Conservation (phyloP, 1,284 basidiomycete species). For the Fomitopsis palustris region DNA sequence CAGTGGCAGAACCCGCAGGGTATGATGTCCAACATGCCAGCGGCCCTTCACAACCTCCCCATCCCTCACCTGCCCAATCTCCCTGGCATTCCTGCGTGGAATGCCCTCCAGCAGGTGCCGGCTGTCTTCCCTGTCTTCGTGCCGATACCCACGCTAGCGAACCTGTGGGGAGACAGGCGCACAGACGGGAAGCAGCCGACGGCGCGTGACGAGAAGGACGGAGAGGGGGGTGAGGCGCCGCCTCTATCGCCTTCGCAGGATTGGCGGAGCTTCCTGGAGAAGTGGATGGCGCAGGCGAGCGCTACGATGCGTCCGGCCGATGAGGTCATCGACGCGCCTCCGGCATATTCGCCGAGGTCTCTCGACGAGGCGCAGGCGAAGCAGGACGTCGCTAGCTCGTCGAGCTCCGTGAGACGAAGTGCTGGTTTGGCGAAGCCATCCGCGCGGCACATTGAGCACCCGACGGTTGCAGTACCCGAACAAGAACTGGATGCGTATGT, state of each 20-base stretch:
- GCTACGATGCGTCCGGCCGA: slow-evolving; percentile 44
- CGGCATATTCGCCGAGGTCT: slow-evolving; percentile 63
- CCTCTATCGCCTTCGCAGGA: slow-evolving; percentile 51
- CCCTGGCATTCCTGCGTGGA: slow-evolving; percentile 60
- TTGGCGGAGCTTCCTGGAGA: slow-evolving; percentile 67
- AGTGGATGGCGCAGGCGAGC: slow-evolving; percentile 57
- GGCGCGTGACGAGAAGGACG: slow-evolving; percentile 32
- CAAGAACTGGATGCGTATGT: slow-evolving; percentile 65
- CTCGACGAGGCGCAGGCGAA: slow-evolving; percentile 21
- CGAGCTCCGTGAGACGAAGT: slow-evolving; percentile 14
- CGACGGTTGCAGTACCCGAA: slow-evolving; percentile 46
- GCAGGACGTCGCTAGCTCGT: slow-evolving; percentile 11
- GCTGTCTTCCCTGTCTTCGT: slow-evolving; percentile 79
- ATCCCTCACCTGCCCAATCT: slow-evolving; percentile 43
- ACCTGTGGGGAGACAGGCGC: slow-evolving; percentile 51
- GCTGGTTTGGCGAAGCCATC: slow-evolving; percentile 4
- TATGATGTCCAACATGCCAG: slow-evolving; percentile 51
- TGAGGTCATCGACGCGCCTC: slow-evolving; percentile 50
- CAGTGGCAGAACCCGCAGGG: slow-evolving; percentile 61
- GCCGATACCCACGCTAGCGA: slow-evolving; percentile 65
- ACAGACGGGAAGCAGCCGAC: slow-evolving; percentile 30
- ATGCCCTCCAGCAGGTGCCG: slow-evolving; percentile 64
- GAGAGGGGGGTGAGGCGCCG: slow-evolving; percentile 37
- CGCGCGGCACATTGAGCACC: slow-evolving; percentile 47
- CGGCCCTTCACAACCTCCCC: slow-evolving; percentile 37